Percentiles rank a stretch among this genome's conserved stretches.
Evolutionary conservation across 2,329 filamentous ascomycete genomes (phyloP).

Genomic region (Cryphonectria parasitica): DNA sequence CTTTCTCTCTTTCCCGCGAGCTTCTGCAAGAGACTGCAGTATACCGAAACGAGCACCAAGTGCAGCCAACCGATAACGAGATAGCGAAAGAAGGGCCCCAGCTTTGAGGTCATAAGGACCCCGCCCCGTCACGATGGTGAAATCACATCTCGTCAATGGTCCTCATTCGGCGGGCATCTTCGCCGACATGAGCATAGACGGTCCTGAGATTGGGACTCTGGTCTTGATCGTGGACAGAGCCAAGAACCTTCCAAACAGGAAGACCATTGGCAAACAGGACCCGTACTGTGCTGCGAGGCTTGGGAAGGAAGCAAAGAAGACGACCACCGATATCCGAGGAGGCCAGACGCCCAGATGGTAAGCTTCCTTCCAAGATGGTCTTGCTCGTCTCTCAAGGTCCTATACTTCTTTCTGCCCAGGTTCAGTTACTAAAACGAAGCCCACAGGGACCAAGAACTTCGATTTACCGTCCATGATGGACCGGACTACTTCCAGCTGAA

Average conservation of each 20-base stretch:
- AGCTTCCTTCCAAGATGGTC: slow-evolving; percentile 35
- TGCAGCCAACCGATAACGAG: slow-evolving; percentile 13
- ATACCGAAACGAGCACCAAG: slow-evolving; percentile 6
- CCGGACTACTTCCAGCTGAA: slow-evolving; percentile 96
- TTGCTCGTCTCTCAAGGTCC: neutral
- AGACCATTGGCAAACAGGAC: slow-evolving; percentile 98
- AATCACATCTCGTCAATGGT: slow-evolving; percentile 60
- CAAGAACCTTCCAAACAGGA: slow-evolving; percentile 95
- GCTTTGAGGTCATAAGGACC: slow-evolving; percentile 8
- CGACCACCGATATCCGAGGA: slow-evolving; percentile 87
- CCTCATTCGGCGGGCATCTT: slow-evolving; percentile 91
- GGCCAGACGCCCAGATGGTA: slow-evolving; percentile 97
- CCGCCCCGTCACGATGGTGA: slow-evolving; percentile 50
- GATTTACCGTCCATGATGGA: slow-evolving; percentile 94
- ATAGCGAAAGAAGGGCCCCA: neutral
- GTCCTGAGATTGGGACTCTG: slow-evolving; percentile 89
- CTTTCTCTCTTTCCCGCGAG: neutral
- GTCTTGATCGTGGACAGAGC: slow-evolving; percentile 91
- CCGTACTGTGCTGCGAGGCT: slow-evolving; percentile 93
- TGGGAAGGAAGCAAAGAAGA: slow-evolving; percentile 98
- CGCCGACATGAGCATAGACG: slow-evolving; percentile 90
- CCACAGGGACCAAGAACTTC: slow-evolving; percentile 91
- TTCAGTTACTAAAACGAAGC: slow-evolving; percentile 5
- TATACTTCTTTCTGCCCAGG: neutral
- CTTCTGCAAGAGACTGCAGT: neutral